phyloP scores from a whole-genome alignment of 768 basidiomycete species.

The Auriscalpium vulgare region DNA sequence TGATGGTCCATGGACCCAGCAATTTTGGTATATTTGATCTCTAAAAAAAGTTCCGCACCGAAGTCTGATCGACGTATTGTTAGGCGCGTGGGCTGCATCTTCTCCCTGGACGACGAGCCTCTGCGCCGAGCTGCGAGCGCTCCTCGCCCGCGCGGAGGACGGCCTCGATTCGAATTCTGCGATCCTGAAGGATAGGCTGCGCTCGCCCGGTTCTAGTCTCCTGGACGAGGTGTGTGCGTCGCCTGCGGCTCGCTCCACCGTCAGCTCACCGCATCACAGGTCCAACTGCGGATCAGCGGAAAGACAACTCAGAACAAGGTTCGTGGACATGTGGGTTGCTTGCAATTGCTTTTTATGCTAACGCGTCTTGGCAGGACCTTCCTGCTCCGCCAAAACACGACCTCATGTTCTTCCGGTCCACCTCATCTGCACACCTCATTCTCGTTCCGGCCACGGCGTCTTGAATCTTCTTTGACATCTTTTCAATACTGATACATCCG shows the following conservation, averaged over 20 bases:
- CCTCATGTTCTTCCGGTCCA: too few species aligned
- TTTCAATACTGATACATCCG: too few species aligned
- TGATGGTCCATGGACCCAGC: slow-evolving; percentile 16
- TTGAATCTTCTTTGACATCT: neutral
- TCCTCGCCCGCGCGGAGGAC: slow-evolving; percentile 12
- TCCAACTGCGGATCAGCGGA: too few species aligned
- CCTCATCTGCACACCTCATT: neutral
- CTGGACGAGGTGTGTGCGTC: neutral
- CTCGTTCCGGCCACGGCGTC: neutral
- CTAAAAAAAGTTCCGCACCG: neutral
- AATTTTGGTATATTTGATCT: too few species aligned
- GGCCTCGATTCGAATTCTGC: neutral
- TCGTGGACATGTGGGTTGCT: too few species aligned
- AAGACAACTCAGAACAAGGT: too few species aligned
- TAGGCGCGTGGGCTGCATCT: slow-evolving; percentile 15
- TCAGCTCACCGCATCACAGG: too few species aligned
- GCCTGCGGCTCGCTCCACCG: neutral
- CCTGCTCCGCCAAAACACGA: too few species aligned
- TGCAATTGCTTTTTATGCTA: too few species aligned
- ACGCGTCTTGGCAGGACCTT: too few species aligned
- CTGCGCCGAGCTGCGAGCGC: slow-evolving; percentile 27
- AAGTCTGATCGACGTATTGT: neutral
- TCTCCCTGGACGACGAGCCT: slow-evolving; percentile 50
- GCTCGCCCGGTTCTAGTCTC: neutral
- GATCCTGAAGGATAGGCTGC: slow-evolving; percentile 3